These are phyloP conservation scores for Monilinia vaccinii-corymbosi DNA, from an alignment of 2,329 filamentous ascomycete genomes.

Conservation along the genomic window DNA sequence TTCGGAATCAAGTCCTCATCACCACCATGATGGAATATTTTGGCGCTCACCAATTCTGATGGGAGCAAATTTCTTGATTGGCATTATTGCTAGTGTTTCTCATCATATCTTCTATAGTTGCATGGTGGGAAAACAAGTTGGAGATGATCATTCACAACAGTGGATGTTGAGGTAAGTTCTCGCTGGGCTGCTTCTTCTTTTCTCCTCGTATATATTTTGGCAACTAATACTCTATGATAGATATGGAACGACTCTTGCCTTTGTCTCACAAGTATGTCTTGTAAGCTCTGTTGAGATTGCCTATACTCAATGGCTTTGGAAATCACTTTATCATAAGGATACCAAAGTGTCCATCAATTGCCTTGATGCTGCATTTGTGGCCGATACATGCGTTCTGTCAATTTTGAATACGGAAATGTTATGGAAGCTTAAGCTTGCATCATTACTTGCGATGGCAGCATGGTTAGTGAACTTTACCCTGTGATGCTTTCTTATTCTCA, in stretches of 20 bases:
- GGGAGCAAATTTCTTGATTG: conserved; percentile 10
- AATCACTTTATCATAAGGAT: conserved; percentile 9
- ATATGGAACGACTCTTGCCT: conserved; percentile 13
- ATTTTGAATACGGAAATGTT: conserved; percentile 13
- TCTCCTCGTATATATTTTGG: fast-evolving
- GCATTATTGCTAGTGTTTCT: conserved; percentile 9
- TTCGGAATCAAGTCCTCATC: neutral
- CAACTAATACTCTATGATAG: conserved; percentile 2
- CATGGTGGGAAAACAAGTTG: conserved; percentile 10
- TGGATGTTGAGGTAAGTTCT: conserved; percentile 11
- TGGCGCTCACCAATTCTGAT: conserved; percentile 15
- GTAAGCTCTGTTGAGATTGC: conserved; percentile 11
- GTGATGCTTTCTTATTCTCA: too few relatives aligned
- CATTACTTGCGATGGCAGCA: conserved; percentile 11
- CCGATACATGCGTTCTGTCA: conserved; percentile 7
- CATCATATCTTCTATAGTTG: conserved; percentile 13
- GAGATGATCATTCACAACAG: conserved; percentile 12
- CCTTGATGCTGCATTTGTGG: conserved; percentile 14
- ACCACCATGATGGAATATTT: conserved; percentile 8
- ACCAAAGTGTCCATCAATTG: conserved; percentile 10
- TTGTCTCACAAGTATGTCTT: conserved; percentile 12
- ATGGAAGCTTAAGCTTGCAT: conserved; percentile 12
- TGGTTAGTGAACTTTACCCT: conserved; percentile 3
- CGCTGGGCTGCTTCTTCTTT: neutral
- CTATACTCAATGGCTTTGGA: conserved; percentile 17